Evolutionary conservation across 1,284 basidiomycete species (phyloP), one percentile per base, ranked within the genome.

Genomic region (Puccinia triticina): DNA sequence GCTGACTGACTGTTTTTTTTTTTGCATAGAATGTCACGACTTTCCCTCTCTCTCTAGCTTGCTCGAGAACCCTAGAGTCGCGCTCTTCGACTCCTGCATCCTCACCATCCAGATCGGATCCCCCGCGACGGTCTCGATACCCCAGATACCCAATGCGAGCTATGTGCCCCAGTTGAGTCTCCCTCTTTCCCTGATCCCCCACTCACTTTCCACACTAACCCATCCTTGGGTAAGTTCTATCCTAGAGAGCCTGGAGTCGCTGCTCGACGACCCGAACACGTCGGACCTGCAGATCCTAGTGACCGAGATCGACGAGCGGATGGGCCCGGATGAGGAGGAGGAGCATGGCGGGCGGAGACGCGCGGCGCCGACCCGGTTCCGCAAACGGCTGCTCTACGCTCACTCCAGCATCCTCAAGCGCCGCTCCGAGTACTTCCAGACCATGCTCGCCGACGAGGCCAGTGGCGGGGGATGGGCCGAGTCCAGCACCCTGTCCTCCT

Each of bases 341-440:
- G 26, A 14, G 53, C 37, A 11, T n/a, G n/a, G 18, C 40, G 55
- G 46, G 10, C 48, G 64, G 7, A 18, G 26, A 64, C 34, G 26
- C 4, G 26, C 26, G 34, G 53, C 55, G 57, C n/a, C 40, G 66
- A 48, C 86, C 84, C 18, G 86, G 86, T 26, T 83, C 86, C 89
- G 92, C 16, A 92, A 92, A 84, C 89, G 92, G 32, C 86, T 93
- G 29, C 90, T 95, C 40, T 94, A 93, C 87, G 93, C 93, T 0
- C 93, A 95, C 87, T 91, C 92, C 1, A 91, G 93, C 85, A 91
- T 94, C 61, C 89, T 94, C 29, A 90, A 88, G 64, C 89, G 90
- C 16, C 88, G 93, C 32, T 92, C 92, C 32, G 93, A 94, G 76
- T 94, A 94, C 85, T 94, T 94, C 85, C 89, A 91, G 1, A 92